phyloP scores from a whole-genome alignment of 1,284 basidiomycete genomes.

The Wolfiporia cocos region DNA sequence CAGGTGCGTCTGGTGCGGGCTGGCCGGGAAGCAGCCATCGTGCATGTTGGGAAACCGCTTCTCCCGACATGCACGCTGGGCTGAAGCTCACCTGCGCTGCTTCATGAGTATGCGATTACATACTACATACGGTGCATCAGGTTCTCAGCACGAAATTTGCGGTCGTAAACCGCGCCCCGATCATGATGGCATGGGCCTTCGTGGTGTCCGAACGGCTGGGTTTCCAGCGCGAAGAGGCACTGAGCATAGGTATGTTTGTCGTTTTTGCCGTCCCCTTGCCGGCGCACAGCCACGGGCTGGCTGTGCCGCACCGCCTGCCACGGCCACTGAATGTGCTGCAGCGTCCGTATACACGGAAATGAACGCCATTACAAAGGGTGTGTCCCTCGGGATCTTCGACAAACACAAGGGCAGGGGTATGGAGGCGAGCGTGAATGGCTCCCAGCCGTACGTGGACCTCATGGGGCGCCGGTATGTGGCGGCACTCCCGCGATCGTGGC shows the following conservation, averaged over 20 bases:
- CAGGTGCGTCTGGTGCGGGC: slow-evolving; percentile 34
- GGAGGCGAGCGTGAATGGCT: slow-evolving; percentile 50
- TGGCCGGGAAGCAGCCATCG: background rate
- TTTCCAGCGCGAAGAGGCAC: slow-evolving; percentile 82
- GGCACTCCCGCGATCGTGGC: background rate
- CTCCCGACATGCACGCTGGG: background rate
- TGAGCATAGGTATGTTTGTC: slow-evolving; percentile 72
- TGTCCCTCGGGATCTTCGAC: slow-evolving; percentile 71
- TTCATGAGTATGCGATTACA: background rate
- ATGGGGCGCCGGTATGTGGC: slow-evolving; percentile 75
- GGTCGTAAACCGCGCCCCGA: slow-evolving; percentile 86
- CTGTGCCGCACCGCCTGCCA: slow-evolving; percentile 11
- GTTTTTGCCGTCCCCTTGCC: slow-evolving; percentile 1
- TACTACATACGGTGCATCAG: slow-evolving; percentile 28
- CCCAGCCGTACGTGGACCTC: slow-evolving; percentile 90
- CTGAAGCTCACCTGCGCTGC: background rate
- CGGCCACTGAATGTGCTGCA: slow-evolving; percentile 23
- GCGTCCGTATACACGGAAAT: slow-evolving; percentile 91
- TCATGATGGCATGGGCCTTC: slow-evolving; percentile 92
- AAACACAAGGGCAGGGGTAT: slow-evolving; percentile 46
- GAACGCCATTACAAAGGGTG: slow-evolving; percentile 81
- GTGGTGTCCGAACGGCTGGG: slow-evolving; percentile 82
- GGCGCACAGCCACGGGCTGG: slow-evolving; percentile 11
- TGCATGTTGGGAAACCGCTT: background rate
- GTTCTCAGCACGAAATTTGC: slow-evolving; percentile 52